Evolutionary conservation across 2,329 filamentous ascomycete species (phyloP), one percentile per base, ranked within the genome.

Genomic region (Alternaria atra): DNA sequence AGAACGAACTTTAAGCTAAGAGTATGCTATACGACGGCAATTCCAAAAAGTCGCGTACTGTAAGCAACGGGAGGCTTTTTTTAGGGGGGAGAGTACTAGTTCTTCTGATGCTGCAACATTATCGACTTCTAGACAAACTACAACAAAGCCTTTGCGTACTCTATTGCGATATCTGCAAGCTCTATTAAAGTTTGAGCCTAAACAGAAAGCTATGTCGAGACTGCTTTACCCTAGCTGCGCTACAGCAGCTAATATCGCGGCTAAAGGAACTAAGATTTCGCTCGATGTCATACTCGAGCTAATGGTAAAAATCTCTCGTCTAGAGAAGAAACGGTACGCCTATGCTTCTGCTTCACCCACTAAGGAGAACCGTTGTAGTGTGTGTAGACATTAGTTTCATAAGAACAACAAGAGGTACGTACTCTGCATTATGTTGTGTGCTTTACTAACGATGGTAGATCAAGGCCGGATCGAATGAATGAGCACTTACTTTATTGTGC

Each of bases 11-110:
- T 44, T 17, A 43, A 56, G 25, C 17, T 4, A 56, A 43, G 43
- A 56, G 23, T 56, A 56, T 56, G 54, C 43, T 32, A n/a, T 56
- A 27, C 43, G 44, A 56, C 32, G 54, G 25, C 54, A 56, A 51
- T 56, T 27, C 2, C 44, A 44, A 50, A 50, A 25, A 12, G 9
- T 40, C 15, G 54, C 54, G 23, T 56, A 50, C 25, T 6, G 44
- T 50, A 56, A 23, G 35, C 35, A 56, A 25, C 54, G 54, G n/a
- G 44, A 56, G 44, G 44, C n/a, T 23, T 56, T 56, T 13, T 56
- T 56, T 9, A n/a, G 35, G 20, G 34, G 43, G 43, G 27, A n/a
- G n/a, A n/a, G n/a, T 39, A 34, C 32, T n/a, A 25, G 5, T 13
- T 13, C 29, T 50, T 17, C n/a, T 10, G 2, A 43, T 42, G 9